Evolutionary conservation across 441 rosid genomes (phyloP), one percentile per base, ranked within the genome.

Genomic region (Cnidoscolus chayamansa): DNA sequence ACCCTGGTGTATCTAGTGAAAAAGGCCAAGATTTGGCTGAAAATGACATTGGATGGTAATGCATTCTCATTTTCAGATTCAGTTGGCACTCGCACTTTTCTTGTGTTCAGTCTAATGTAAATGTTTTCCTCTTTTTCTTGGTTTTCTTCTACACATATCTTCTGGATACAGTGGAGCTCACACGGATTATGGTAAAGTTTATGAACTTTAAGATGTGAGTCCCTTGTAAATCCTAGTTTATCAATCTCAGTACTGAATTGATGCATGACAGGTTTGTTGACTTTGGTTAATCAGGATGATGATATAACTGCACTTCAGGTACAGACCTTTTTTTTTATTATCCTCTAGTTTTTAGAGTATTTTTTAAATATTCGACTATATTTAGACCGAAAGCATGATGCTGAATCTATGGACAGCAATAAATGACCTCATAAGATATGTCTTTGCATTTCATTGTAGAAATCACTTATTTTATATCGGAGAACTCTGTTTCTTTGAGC

Each of bases 211-310:
- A 63, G 60, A 61, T 67, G 25, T 66, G 37, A 61, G 30, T 45
- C 20, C 25, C 58, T 7, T 10, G 6, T 49, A 17, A 47, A 65
- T 56, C 48, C 55, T 63, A 31, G 51, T 67, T 32, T 57, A 40
- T 50, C 1, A 60, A 54, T 72, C 71, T 77, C 65, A 74, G 2
- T 61, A 56, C 7, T 61, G 50, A 45, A 16, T 58, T 70, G 47
- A 30, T 71, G 59, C 62, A 55, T 51, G 57, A 74, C 73, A 87
- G 96, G 95, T 62, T 86, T 94, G 84, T 70, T 94, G 73, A 90
- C 95, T n/a, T 79, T 94, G 82, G 96, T 94, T 20, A 94, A 94
- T 81, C 98, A 94, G 85, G 97, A 94, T 77, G 94, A 91, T 76
- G 83, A 77, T 72, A 88, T 87, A 71, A 90, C 91, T 53, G 96